A percentile compares a stretch with the other conserved stretches of the same genome.
Evolutionary conservation across 2,329 filamentous ascomycete species (phyloP).

Genomic region (Paecilomyces variotii): DNA sequence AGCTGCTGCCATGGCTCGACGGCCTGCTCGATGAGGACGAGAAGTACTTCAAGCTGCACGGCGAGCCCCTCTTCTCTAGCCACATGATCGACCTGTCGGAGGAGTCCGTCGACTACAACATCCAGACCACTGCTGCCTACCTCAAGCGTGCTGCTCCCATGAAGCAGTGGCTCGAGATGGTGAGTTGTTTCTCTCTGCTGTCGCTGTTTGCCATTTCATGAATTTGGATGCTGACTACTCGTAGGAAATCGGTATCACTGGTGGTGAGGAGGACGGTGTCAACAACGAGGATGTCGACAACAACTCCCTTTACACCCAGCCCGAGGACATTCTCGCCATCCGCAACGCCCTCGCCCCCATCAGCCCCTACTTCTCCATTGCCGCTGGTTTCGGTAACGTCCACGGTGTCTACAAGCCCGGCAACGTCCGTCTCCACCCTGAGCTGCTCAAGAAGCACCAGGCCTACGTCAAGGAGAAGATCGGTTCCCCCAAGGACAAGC

Average conservation of each 20-base stretch:
- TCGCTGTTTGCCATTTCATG: background rate
- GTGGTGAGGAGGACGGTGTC: slow-evolving; percentile 95
- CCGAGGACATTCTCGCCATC: slow-evolving; percentile 89
- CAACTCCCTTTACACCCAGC: slow-evolving; percentile 94
- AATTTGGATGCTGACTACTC: background rate
- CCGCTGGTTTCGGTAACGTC: slow-evolving; percentile 96
- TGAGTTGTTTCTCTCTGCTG: slow-evolving; percentile 29
- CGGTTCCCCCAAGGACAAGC: slow-evolving; percentile 66
- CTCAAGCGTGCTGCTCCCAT: slow-evolving; percentile 88
- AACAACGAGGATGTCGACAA: slow-evolving; percentile 99
- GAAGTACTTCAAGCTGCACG: slow-evolving; percentile 85
- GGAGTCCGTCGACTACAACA: slow-evolving; percentile 84
- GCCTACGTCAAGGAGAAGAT: slow-evolving; percentile 77
- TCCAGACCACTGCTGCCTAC: slow-evolving; percentile 85
- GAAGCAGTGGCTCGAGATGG: slow-evolving; percentile 99
- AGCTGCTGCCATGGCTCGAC: slow-evolving; percentile 96
- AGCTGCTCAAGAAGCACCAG: slow-evolving; percentile 96
- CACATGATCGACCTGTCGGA: slow-evolving; percentile 99
- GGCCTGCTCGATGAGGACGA: slow-evolving; percentile 94
- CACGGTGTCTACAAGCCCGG: slow-evolving; percentile 98
- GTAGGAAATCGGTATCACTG: slow-evolving; percentile 82
- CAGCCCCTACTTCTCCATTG: slow-evolving; percentile 95
- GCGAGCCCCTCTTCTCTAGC: slow-evolving; percentile 85
- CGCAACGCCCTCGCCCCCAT: slow-evolving; percentile 78
- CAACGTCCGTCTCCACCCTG: slow-evolving; percentile 93